Percentiles rank a stretch among this genome's conserved stretches.
These are phyloP conservation scores for Yarrowia galli DNA, from an alignment of 1,139 yeast genomes.

Conservation along the genomic window DNA sequence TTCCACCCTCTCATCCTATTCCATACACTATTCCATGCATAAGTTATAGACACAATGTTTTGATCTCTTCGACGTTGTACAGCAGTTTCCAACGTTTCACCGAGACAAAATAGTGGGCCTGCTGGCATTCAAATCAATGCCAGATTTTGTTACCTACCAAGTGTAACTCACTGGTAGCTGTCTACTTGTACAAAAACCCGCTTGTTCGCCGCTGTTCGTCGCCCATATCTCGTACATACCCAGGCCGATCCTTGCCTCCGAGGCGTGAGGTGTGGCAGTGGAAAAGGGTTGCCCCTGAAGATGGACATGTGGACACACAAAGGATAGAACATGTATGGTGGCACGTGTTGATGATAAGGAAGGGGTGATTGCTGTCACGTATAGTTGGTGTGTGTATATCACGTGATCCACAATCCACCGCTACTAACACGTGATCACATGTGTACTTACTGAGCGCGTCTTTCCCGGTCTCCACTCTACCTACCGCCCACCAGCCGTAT, in stretches of 20 bases:
- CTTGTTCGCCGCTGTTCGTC: background rate
- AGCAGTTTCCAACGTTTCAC: no score
- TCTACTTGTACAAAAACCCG: no score
- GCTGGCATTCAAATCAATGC: no score
- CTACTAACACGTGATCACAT: no score
- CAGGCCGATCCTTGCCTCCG: constrained; percentile 31
- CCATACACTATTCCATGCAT: background rate
- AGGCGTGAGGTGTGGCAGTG: background rate
- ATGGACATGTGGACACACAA: background rate
- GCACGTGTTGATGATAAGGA: background rate
- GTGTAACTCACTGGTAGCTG: no score
- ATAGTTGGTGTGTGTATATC: no score
- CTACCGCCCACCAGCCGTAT: constrained; percentile 25
- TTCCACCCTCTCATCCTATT: background rate
- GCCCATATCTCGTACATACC: background rate
- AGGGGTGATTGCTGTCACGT: no score
- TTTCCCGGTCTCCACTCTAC: no score
- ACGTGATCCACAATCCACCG: background rate
- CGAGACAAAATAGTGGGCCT: no score
- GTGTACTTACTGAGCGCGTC: no score
- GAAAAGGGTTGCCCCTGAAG: constrained; percentile 33
- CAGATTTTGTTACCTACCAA: no score
- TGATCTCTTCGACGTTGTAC: background rate
- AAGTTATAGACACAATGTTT: background rate
- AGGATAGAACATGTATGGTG: background rate